Evolutionary conservation across 2,329 filamentous ascomycete species (phyloP).

Genomic region (Paecilomyces dactylethromorphus): DNA sequence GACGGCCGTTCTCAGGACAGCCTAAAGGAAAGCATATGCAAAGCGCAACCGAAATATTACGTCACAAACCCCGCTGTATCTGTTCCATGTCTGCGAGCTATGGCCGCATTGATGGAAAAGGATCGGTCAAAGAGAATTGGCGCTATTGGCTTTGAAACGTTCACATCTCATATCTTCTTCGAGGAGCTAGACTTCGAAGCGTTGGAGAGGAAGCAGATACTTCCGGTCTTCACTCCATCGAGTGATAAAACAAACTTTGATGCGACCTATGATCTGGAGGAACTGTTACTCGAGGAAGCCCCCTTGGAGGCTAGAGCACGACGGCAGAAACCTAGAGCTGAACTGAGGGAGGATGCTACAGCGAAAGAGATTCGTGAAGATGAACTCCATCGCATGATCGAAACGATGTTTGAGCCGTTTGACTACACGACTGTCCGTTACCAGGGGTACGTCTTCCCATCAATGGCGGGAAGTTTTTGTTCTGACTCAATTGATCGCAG

Average conservation of each 20-base stretch:
- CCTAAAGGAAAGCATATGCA: conserved; percentile 72
- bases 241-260: conserved; percentile 99
- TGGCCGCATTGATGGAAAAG: conserved; percentile 73
- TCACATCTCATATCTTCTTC: conserved; percentile 87
- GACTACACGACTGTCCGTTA: conserved; percentile 85
- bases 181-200: conserved; percentile 74
- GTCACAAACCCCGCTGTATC: conserved; percentile 87
- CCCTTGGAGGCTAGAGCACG: conserved; percentile 87
- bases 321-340: conserved; percentile 87
- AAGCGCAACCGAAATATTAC: conserved; percentile 78
- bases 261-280: conserved; percentile 94
- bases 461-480: conserved; percentile 9
- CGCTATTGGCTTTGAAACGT: conserved; percentile 72
- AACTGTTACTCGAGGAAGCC: conserved; percentile 86
- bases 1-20: conserved; percentile 80
- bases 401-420: conserved; percentile 87
- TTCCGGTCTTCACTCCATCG: conserved; percentile 86
- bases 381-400: conserved; percentile 88
- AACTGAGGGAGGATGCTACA: conserved; percentile 87
- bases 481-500: conserved; percentile 11
- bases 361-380: conserved; percentile 93
- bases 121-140: conserved; percentile 78
- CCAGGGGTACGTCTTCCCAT: conserved; percentile 52
- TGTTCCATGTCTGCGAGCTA: conserved; percentile 80
- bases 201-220: conserved; percentile 77